These are phyloP conservation scores for Pogostemon cablin DNA, from an alignment of 257 asterid genomes.

Conservation along the genomic window DNA sequence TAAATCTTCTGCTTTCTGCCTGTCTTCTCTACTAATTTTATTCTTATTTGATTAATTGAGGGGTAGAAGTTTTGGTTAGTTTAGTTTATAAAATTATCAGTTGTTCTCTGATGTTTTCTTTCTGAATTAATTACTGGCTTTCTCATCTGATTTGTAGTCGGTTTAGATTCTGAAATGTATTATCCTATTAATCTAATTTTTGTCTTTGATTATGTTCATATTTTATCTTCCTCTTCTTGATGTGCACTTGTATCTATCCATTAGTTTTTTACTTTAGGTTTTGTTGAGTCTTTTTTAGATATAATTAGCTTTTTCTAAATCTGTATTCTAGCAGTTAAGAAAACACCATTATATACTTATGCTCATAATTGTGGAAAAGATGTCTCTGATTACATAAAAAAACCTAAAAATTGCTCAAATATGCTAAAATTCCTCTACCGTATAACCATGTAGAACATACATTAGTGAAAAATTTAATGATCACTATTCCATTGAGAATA, in stretches of 20 bases:
- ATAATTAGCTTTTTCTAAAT: constrained; percentile 16
- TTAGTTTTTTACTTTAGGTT: constrained; percentile 5
- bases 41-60: constrained; percentile 28
- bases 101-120: constrained; percentile 18
- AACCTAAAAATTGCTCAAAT: constrained; percentile 22
- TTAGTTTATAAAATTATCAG: constrained; percentile 9
- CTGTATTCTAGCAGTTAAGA: constrained; percentile 10
- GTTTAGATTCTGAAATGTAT: constrained; percentile 26
- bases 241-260: not conserved
- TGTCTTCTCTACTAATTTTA: constrained; percentile 18
- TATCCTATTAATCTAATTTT: constrained; percentile 3
- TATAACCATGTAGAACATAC: constrained; percentile 19
- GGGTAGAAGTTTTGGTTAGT: constrained; percentile 4
- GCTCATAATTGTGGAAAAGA: constrained; percentile 8
- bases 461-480: not conserved
- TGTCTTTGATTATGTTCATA: constrained; percentile 21
- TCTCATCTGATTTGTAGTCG: constrained; percentile 7
- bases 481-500: constrained; percentile 16
- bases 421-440: constrained; percentile 20
- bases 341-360: not conserved
- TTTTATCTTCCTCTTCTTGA: constrained; percentile 17
- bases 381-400: constrained; percentile 5
- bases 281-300: constrained; percentile 21
- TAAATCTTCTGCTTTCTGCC: constrained; percentile 26
- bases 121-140: constrained; percentile 6